Evolutionary conservation across 768 basidiomycete genomes (phyloP), one percentile per base, ranked within the genome.

Genomic region (Mycena kentingensis): DNA sequence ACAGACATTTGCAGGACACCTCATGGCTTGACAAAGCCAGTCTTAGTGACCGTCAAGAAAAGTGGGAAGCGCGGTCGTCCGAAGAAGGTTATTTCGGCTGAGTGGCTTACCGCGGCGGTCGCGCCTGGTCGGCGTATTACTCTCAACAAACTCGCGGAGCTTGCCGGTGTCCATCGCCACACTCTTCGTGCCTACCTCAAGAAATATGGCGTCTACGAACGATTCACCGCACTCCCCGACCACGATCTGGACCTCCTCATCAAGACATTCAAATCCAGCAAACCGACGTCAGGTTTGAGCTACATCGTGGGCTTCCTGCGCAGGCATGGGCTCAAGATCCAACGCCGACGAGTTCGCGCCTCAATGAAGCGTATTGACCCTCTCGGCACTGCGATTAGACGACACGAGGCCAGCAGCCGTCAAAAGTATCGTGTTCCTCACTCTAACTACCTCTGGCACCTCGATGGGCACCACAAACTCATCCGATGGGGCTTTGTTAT

Each of bases 401-500:
- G 24, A 42, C 41, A n/a, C 8, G 7, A n/a, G 7, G 24, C 21
- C 21, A 42, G 12, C 21, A 7, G 26, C 5, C 39, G 60, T 3
- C 42, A 38, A 1, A 51, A 55, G 24, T 68, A 67, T 41, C 13
- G 42, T 7, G 60, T 62, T 0, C 44, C 27, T 27, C 35, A 52
- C 6, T 58, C 65, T 11, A 60, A 65, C 37, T 28, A 43, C 6
- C 37, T 63, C 1, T 67, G 65, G 65, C 65, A 67, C 29, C 24
- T 62, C 11, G 63, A 67, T 46, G 55, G 64, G 5, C 64, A 68
- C 36, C 67, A 68, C 46, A 68, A 64, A 38, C 46, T 68, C 3
- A 66, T 67, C 28, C 51, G 37, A 2, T 69, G 65, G 64, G 64
- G 65, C 11, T 46, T 67, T 42, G 62, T 67, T 5, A 52, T 66